Base-by-base conservation (phyloP, 75 land plant genomes). In the Sequoiadendron giganteum region DNA sequence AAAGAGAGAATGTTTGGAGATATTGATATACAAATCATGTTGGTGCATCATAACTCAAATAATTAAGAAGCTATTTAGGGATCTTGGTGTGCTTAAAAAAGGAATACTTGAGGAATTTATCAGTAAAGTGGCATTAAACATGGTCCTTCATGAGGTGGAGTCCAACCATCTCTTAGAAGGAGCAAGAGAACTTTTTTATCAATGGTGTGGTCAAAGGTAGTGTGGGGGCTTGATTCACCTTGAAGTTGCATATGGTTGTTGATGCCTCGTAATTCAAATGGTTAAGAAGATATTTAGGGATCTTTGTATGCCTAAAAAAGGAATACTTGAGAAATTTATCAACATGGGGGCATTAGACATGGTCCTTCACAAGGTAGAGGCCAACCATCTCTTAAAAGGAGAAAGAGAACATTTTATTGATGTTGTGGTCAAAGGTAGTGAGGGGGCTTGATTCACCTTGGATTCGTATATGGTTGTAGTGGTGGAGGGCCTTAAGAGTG, bases 391-490 rank as follows among this genome's bases (percentile, higher is more conserved):
- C 96, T 55, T 91, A 93, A 72, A 95, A 96, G 7, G 92, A 84
- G 88, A 90, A 92, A 10, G 97, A 93, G 85, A 96, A 96, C 81
- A 93, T 93, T 89, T 92, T 91, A n/a, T 80, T 89, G 5, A 84
- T 86, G 34, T 34, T 94, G 91, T 94, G 92, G 90, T 97, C 96
- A 75, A 98, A 94, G 49, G 97, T 95, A 43, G 99, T 97, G 28
- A 98, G 99, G 72, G 99, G 96, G 91, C 95, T 94, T 45, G 7
- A 45, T 45, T 45, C 47, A 45, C 47, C 47, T 86, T 98, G 98
- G 91, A 98, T 87, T 11, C 97, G 95, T 97, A 97, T 95, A 58
- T 92, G 94, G 65, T 94, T 95, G 32, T 94, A 93, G 86, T 95
- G 94, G 45, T 89, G 45, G n/a, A 95, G 84, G 32, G 93, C 96